Conservation (phyloP, 176 grass and related monocot genomes). For the Bothriochloa decipiens region DNA sequence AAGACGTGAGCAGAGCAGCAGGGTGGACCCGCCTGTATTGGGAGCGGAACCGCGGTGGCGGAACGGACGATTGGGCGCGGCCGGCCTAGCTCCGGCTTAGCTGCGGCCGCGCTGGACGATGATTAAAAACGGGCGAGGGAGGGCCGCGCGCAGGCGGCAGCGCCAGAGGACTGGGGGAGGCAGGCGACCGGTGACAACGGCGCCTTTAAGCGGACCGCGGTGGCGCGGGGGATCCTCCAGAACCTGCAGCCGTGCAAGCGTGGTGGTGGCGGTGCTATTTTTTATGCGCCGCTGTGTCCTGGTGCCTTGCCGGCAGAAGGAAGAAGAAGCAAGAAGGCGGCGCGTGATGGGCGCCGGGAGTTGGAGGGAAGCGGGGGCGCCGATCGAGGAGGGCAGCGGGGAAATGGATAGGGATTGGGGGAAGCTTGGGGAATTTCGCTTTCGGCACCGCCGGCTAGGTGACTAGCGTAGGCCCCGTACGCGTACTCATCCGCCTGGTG, state of each 20-base stretch:
- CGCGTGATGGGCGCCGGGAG: not conserved
- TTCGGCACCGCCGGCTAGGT: not conserved
- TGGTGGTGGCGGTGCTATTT: slow-evolving; percentile 19
- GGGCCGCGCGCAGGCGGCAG: not conserved
- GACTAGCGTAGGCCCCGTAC: not conserved
- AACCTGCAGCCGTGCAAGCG: slow-evolving; percentile 6
- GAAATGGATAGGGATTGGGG: slow-evolving; percentile 16
- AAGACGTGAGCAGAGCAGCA: not conserved
- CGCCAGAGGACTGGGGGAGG: not conserved
- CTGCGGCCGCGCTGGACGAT: slow-evolving; percentile 2
- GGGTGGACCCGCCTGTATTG: not conserved
- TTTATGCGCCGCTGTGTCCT: not conserved
- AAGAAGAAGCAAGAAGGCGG: not conserved
- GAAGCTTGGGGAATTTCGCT: not conserved
- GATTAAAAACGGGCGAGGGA: slow-evolving; percentile 37
- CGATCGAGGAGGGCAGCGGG: not conserved
- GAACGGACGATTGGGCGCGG: slow-evolving; percentile 16
- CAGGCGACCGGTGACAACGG: slow-evolving; percentile 30
- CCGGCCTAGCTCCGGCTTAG: not conserved
- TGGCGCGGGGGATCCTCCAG: slow-evolving; percentile 4
- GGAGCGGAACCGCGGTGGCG: slow-evolving; percentile 16
- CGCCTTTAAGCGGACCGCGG: slow-evolving; percentile 33
- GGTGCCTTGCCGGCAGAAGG: not conserved
- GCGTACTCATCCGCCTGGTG: not conserved
- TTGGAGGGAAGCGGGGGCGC: not conserved